Evolutionary conservation across 768 basidiomycete genomes (phyloP).

Genomic region (Rhizopogon vinicolor): DNA sequence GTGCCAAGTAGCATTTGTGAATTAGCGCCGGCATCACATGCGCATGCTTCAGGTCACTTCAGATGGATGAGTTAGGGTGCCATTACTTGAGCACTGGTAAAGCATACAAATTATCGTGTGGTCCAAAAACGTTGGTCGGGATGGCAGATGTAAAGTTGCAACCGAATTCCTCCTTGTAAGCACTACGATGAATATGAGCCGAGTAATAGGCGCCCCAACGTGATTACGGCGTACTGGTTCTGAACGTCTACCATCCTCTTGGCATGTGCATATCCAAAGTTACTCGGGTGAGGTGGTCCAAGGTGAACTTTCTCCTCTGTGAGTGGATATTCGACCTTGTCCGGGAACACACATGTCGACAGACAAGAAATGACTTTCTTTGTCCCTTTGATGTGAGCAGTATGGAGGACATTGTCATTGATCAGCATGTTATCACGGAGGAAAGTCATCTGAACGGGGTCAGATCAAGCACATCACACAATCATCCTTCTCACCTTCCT

Average conservation of each 20-base stretch:
- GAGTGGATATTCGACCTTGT: slow-evolving; percentile 90
- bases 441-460: slow-evolving; percentile 65
- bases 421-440: slow-evolving; percentile 92
- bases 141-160: slow-evolving; percentile 95
- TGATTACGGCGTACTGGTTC: slow-evolving; percentile 64
- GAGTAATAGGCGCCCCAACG: not conserved
- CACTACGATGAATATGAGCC: slow-evolving; percentile 40
- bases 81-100: not conserved
- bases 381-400: slow-evolving; percentile 57
- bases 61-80: slow-evolving; percentile 6
- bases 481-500: slow-evolving; percentile 56
- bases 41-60: slow-evolving; percentile 79
- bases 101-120: slow-evolving; percentile 85
- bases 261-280: slow-evolving; percentile 96
- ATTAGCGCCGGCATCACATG: slow-evolving; percentile 95
- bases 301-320: slow-evolving; percentile 90
- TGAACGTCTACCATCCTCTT: slow-evolving; percentile 95
- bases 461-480: not conserved
- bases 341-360: slow-evolving; percentile 96
- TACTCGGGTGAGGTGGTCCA: slow-evolving; percentile 89
- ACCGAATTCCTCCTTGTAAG: slow-evolving; percentile 94
- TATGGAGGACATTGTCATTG: slow-evolving; percentile 90
- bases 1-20: slow-evolving; percentile 90
- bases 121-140: slow-evolving; percentile 96
- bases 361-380: slow-evolving; percentile 90